Base-by-base conservation (phyloP, 108 stramenopile genomes). In the Fragilaria radians region DNA sequence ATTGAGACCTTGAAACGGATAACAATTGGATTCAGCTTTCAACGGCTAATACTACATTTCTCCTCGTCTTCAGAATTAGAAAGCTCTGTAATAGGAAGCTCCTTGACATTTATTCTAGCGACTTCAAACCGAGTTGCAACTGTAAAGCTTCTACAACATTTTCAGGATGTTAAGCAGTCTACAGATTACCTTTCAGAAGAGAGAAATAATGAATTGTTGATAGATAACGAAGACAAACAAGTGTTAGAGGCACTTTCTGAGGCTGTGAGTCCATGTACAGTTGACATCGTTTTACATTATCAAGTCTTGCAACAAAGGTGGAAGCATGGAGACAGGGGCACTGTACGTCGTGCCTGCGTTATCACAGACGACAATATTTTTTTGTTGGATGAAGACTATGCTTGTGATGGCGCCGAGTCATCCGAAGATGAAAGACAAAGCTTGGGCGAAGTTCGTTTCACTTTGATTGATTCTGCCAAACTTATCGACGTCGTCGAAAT, bases 11-110 rank as follows among this genome's bases (percentile, higher is more conserved):
- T 93, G 19, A 28, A 71, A 29, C 63, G 78, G 5, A 81, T 88
- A 52, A 76, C 78, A 23, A 93, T 93, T 70, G 91, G 91, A 23
- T 93, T 93, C 63, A 75, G 78, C 18, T 93, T 93, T 60, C 91
- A 93, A 63, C 70, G 91, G 11, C 68, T 93, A 14, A 73, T 71
- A 19, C 71, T 93, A 9, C 76, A 68, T 26, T 89, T 93, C 58
- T 66, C 63, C n/a, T 52, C 60, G 17, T 28, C 59, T 19, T 14
- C 9, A 29, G 86, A 86, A 27, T n/a, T n/a, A n/a, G n/a, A n/a
- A n/a, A n/a, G n/a, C n/a, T n/a, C n/a, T n/a, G n/a, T n/a, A n/a
- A n/a, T n/a, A n/a, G n/a, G n/a, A n/a, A n/a, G n/a, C n/a, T n/a
- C n/a, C n/a, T 85, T 70, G 57, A 69, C 79, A 0, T 93, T 86